Percentiles rank a stretch among this genome's conserved stretches.
phyloP scores from a whole-genome alignment of 345 rosid genomes.

The Salix dunnii region DNA sequence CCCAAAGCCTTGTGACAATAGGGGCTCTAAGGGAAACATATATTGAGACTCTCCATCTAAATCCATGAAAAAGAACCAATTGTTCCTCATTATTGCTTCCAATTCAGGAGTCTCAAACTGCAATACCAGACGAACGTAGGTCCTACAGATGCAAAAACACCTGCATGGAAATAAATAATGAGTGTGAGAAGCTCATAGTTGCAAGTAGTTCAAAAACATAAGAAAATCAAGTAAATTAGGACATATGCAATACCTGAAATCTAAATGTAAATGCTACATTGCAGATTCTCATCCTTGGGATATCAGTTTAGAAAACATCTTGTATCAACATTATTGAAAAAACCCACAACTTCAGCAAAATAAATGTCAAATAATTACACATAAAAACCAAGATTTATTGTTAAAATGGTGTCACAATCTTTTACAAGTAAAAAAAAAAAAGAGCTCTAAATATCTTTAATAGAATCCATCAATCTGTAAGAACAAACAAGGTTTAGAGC shows the following conservation, averaged over 20 bases:
- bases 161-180: constrained; percentile 7
- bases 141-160: background rate
- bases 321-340: background rate
- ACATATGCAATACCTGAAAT: background rate
- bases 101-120: constrained; percentile 18
- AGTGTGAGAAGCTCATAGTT: background rate
- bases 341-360: background rate
- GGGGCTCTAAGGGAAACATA: constrained; percentile 45
- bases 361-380: background rate
- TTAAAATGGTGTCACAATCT: background rate
- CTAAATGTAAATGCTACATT: background rate
- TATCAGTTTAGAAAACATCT: background rate
- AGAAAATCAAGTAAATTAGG: background rate
- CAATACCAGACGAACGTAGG: background rate
- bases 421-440: no score
- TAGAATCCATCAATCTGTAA: background rate
- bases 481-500: background rate
- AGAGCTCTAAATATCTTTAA: background rate
- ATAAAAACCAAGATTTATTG: no score
- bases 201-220: background rate
- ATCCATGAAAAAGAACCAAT: constrained; percentile 47
- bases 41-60: constrained; percentile 41
- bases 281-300: background rate
- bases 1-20: constrained; percentile 37
- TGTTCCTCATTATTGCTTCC: constrained; percentile 34